Evolutionary conservation across 805 yeast species (phyloP).

Genomic region (Myxozyma lipomycoides): DNA sequence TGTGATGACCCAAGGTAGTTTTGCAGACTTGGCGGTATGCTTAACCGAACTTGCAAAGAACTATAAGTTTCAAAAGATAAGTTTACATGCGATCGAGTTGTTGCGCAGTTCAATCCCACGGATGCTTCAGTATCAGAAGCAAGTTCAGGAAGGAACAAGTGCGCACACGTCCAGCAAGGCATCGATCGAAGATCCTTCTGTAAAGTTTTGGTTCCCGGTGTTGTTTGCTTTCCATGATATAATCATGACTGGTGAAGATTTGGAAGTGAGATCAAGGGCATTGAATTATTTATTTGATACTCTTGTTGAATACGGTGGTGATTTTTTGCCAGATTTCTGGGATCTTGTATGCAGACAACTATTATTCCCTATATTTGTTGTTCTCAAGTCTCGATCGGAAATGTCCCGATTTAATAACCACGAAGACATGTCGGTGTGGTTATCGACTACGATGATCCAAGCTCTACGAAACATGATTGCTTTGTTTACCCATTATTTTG

Average conservation of each 20-base stretch:
- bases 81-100: conserved; percentile 75
- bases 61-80: conserved; percentile 70
- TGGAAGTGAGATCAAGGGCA: conserved; percentile 90
- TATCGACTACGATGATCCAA: conserved; percentile 92
- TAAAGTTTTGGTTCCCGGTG: conserved; percentile 77
- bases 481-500: conserved; percentile 77
- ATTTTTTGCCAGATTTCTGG: conserved; percentile 78
- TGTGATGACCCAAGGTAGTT: conserved; percentile 66
- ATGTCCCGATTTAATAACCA: conserved; percentile 61
- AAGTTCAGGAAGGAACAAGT: conserved; percentile 21
- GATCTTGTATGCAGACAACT: conserved; percentile 69
- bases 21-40: conserved; percentile 62
- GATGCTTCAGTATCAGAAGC: conserved; percentile 44
- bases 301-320: conserved; percentile 70
- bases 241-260: conserved; percentile 87
- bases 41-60: conserved; percentile 81
- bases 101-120: conserved; percentile 58
- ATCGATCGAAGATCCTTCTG: conserved; percentile 33
- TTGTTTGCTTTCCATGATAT: conserved; percentile 79
- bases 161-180: conserved; percentile 18
- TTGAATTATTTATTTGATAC: conserved; percentile 77
- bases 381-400: conserved; percentile 71
- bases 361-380: conserved; percentile 85
- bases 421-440: conserved; percentile 92
- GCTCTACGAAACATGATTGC: conserved; percentile 86